Conservation (phyloP, 495 filamentous ascomycete genomes). For the Symbiotaphrina buchneri region DNA sequence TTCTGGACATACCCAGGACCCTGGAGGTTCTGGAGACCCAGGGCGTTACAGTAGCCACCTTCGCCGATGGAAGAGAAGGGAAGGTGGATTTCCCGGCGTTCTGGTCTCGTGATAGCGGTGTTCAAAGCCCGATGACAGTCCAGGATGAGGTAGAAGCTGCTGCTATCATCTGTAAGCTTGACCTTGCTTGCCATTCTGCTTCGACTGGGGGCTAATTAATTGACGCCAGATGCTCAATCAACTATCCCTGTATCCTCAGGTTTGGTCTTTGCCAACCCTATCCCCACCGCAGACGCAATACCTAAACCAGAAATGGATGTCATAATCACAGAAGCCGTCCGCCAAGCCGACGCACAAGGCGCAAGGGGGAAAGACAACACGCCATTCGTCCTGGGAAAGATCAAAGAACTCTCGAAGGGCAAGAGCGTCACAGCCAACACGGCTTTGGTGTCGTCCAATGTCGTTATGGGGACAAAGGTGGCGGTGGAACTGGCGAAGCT, state of each 20-base stretch:
- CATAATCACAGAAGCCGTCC: conserved; percentile 49
- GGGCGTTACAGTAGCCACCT: conserved; percentile 69
- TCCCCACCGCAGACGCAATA: conserved; percentile 48
- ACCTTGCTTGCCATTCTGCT: no score
- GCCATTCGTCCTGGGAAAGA: conserved; percentile 63
- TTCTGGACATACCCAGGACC: conserved; percentile 76
- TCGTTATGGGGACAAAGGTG: conserved; percentile 18
- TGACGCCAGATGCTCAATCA: conserved; percentile 31
- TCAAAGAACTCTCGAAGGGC: conserved; percentile 57
- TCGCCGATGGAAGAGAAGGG: conserved; percentile 49
- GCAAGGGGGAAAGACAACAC: conserved; percentile 61
- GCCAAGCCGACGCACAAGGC: conserved; percentile 44
- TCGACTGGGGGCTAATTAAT: no score
- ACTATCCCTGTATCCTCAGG: conserved; percentile 46
- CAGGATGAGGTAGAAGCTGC: conserved; percentile 63
- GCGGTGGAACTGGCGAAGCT: conserved; percentile 8
- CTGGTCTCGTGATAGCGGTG: conserved; percentile 65
- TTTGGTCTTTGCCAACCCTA: conserved; percentile 71
- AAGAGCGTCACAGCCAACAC: conserved; percentile 53
- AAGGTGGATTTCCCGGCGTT: conserved; percentile 73
- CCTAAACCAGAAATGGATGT: conserved; percentile 48
- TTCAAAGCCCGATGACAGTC: conserved; percentile 53
- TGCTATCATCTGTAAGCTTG: conserved; percentile 45
- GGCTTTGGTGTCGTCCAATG: conserved; percentile 60
- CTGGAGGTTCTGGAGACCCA: conserved; percentile 91